These are phyloP conservation scores for Moesziomyces parantarcticus DNA, from an alignment of 1,284 basidiomycete genomes.

Conservation along the genomic window DNA sequence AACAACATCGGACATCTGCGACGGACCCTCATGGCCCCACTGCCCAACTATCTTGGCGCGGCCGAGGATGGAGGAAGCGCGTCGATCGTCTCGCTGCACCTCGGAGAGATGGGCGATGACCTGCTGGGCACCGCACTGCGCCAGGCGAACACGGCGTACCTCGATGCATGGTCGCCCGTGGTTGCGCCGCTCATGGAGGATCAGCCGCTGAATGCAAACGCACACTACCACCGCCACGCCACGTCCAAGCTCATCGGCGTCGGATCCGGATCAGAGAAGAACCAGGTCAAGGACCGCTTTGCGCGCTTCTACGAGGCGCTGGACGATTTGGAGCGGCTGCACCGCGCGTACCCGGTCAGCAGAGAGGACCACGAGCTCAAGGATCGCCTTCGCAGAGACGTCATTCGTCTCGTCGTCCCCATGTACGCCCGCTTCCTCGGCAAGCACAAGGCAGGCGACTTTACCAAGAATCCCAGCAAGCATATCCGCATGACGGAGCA, in stretches of 20 bases:
- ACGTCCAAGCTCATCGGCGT: slow-evolving; percentile 56
- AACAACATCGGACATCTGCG: slow-evolving; percentile 60
- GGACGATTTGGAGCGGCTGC: slow-evolving; percentile 58
- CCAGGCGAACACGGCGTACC: slow-evolving; percentile 54
- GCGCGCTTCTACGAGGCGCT: slow-evolving; percentile 61
- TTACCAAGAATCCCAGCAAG: slow-evolving; percentile 60
- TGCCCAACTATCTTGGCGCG: slow-evolving; percentile 25
- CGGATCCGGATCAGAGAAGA: slow-evolving; percentile 55
- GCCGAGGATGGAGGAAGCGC: slow-evolving; percentile 22
- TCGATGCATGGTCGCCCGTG: slow-evolving; percentile 62
- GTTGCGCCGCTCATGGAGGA: slow-evolving; percentile 62
- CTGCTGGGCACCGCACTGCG: slow-evolving; percentile 50
- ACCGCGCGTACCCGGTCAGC: slow-evolving; percentile 59
- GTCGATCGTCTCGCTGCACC: slow-evolving; percentile 36
- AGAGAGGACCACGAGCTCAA: slow-evolving; percentile 55
- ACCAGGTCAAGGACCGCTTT: slow-evolving; percentile 62
- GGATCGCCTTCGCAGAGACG: slow-evolving; percentile 48
- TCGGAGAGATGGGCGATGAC: slow-evolving; percentile 55
- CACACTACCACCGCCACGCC: slow-evolving; percentile 45
- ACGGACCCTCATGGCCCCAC: slow-evolving; percentile 30
- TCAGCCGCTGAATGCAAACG: slow-evolving; percentile 21
- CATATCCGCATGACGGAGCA: slow-evolving; percentile 57
- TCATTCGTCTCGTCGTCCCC: slow-evolving; percentile 50
- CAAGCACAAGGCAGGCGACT: slow-evolving; percentile 53
- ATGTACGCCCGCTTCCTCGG: slow-evolving; percentile 55